phyloP scores from a whole-genome alignment of 345 rosid species.

The Garcia nutans region DNA sequence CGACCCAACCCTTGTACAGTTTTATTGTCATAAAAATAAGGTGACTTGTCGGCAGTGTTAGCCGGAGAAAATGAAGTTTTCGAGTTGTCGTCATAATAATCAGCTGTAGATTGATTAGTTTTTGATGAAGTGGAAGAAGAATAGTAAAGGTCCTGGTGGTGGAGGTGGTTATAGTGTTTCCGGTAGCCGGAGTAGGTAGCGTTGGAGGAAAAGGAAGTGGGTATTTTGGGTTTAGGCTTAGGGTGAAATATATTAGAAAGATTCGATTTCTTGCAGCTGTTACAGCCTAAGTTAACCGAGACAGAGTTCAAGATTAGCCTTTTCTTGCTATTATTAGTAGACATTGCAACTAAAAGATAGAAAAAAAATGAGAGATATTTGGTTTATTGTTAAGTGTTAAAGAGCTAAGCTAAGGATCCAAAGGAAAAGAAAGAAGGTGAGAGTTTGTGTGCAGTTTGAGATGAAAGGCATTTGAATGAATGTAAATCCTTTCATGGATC shows the following conservation, averaged over 20 bases:
- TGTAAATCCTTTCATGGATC: neutral
- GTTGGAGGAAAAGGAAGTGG: conserved; percentile 12
- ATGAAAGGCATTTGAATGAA: neutral
- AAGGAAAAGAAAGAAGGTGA: neutral
- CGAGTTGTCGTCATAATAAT: conserved; percentile 16
- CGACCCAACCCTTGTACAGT: conserved; percentile 50
- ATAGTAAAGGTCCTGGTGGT: conserved; percentile 11
- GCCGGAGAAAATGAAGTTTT: conserved; percentile 33
- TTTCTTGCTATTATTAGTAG: conserved; percentile 35
- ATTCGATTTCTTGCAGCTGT: conserved; percentile 61
- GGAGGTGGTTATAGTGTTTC: conserved; percentile 16
- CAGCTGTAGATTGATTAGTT: neutral
- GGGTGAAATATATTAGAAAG: conserved; percentile 52
- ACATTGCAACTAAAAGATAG: conserved; percentile 29
- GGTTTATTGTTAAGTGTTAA: neutral
- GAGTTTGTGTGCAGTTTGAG: no score
- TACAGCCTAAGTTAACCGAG: conserved; percentile 66
- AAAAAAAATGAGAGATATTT: conserved; percentile 1
- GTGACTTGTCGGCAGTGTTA: conserved; percentile 10
- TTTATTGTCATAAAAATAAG: neutral
- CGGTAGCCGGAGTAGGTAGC: no score
- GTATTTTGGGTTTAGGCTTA: conserved; percentile 32
- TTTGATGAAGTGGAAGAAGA: conserved; percentile 30
- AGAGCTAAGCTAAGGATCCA: neutral
- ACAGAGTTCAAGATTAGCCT: conserved; percentile 51